These are phyloP conservation scores for Cylindrodendrum hubeiense DNA, from an alignment of 2,329 filamentous ascomycete genomes.

Conservation along the genomic window DNA sequence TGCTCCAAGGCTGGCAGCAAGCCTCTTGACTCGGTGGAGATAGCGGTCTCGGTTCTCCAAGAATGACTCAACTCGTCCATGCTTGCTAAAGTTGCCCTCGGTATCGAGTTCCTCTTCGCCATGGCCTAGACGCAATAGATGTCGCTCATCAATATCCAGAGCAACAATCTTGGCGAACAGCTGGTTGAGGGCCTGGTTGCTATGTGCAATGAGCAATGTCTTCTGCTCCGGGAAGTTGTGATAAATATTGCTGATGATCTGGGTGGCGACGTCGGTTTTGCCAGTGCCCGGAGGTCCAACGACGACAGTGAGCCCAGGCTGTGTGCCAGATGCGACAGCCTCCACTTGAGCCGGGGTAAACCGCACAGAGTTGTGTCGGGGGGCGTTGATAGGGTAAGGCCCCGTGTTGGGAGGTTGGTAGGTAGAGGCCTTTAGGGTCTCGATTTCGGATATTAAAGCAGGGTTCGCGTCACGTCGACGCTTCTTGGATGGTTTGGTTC, in stretches of 20 bases:
- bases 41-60: slow-evolving; percentile 86
- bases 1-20: slow-evolving; percentile 86
- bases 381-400: slow-evolving; percentile 87
- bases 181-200: slow-evolving; percentile 97
- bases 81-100: slow-evolving; percentile 90
- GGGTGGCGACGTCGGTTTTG: slow-evolving; percentile 98
- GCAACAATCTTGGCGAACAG: slow-evolving; percentile 98
- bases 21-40: slow-evolving; percentile 84
- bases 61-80: slow-evolving; percentile 94
- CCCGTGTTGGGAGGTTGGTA: slow-evolving; percentile 91
- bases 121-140: slow-evolving; percentile 91
- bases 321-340: slow-evolving; percentile 92
- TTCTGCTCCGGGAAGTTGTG: slow-evolving; percentile 96
- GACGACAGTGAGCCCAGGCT: slow-evolving; percentile 93
- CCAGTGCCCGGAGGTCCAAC: slow-evolving; percentile 96
- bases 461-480: slow-evolving; percentile 83
- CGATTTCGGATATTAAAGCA: slow-evolving; percentile 69
- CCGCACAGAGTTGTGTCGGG: slow-evolving; percentile 83
- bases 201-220: slow-evolving; percentile 93
- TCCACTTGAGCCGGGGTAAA: slow-evolving; percentile 94
- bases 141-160: slow-evolving; percentile 94
- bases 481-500: slow-evolving; percentile 82
- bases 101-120: slow-evolving; percentile 95
- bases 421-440: slow-evolving; percentile 84
- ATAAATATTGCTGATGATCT: slow-evolving; percentile 99